These are phyloP conservation scores for Daedaleopsis nitida DNA, from an alignment of 768 basidiomycete genomes.

Conservation along the genomic window DNA sequence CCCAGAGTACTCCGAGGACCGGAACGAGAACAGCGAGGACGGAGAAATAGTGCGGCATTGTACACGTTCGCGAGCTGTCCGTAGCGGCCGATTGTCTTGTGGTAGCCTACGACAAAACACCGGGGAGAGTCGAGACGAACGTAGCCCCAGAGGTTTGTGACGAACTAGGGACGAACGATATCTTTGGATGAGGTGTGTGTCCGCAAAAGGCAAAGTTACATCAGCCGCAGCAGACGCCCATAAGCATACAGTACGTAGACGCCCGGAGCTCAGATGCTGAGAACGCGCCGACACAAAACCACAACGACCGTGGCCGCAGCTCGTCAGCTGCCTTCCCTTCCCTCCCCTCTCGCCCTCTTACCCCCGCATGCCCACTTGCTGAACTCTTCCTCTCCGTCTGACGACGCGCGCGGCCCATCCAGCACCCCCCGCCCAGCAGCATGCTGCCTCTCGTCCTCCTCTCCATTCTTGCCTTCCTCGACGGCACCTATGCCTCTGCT, in stretches of 20 bases:
- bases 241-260: not conserved
- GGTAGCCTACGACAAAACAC: not conserved
- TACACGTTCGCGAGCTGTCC: not conserved
- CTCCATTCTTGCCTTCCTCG: slow-evolving; percentile 16
- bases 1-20: slow-evolving; percentile 21
- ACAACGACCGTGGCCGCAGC: slow-evolving; percentile 1
- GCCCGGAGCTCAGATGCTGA: not conserved
- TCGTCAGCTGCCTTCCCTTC: slow-evolving; percentile 6
- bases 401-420: not conserved
- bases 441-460: slow-evolving; percentile 19
- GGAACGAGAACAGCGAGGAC: slow-evolving; percentile 23
- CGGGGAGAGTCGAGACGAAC: no score
- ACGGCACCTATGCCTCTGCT: slow-evolving; percentile 3
- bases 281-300: slow-evolving; percentile 7
- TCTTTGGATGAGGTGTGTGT: no score
- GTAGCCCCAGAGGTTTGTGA: no score
- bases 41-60: slow-evolving; percentile 18
- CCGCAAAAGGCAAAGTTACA: no score
- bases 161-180: no score
- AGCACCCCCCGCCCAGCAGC: not conserved
- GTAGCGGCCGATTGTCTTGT: not conserved
- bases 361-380: slow-evolving; percentile 5
- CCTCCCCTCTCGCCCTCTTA: not conserved
- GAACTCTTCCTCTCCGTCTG: not conserved
- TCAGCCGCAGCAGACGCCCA: not conserved